A percentile compares a stretch with the other conserved stretches of the same genome.
phyloP scores from a whole-genome alignment of 208 protist genomes.

The Wallacemonas sp. region DNA sequence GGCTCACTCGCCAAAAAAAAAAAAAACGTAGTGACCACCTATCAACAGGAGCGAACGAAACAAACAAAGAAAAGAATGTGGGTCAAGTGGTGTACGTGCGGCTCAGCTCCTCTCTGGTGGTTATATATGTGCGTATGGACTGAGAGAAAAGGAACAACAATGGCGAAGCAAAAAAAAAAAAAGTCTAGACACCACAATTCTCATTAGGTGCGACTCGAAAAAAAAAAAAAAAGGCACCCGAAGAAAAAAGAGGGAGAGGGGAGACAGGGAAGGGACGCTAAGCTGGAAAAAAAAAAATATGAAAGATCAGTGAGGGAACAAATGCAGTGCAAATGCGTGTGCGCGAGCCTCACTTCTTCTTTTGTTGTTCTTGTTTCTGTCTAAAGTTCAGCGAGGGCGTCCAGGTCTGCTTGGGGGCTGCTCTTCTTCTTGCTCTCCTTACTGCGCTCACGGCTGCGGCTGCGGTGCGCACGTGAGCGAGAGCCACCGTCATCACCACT shows the following conservation, averaged over 20 bases:
- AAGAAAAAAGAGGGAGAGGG: neutral
- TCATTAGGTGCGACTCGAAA: neutral
- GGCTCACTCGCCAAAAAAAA: no score
- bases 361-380: neutral
- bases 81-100: no score
- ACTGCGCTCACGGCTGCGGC: slow-evolving; percentile 15
- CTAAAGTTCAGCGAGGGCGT: slow-evolving; percentile 41
- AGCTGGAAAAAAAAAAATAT: slow-evolving; percentile 5
- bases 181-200: no score
- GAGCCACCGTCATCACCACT: slow-evolving; percentile 8
- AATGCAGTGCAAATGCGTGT: no score
- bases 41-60: neutral
- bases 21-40: no score
- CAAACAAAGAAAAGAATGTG: neutral
- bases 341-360: neutral
- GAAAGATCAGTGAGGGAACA: neutral
- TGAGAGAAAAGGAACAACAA: neutral
- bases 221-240: neutral
- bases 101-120: no score
- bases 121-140: no score
- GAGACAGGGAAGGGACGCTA: no score
- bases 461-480: slow-evolving; percentile 8
- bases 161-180: neutral
- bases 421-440: slow-evolving; percentile 18
- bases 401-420: slow-evolving; percentile 22